Percentiles rank a stretch among this genome's conserved stretches.
Evolutionary conservation across 306 rosid genomes (phyloP).

Genomic region (Cucumis melo): DNA sequence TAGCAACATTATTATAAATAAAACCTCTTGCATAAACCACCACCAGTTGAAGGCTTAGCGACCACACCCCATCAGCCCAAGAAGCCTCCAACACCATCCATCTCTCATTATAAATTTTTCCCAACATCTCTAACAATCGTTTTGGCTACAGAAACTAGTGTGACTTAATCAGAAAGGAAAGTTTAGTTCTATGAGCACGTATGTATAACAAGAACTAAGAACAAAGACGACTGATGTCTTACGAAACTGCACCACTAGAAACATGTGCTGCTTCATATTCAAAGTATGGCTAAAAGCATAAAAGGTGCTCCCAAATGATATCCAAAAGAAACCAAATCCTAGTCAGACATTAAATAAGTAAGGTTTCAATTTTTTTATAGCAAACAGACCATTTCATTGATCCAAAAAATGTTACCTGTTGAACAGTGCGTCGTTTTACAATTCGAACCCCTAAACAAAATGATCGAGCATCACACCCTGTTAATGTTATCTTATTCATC

Average conservation of each 20-base stretch:
- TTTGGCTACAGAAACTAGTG: neutral
- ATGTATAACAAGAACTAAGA: neutral
- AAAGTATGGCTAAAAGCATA: neutral
- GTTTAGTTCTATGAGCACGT: neutral
- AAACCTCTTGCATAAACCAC: neutral
- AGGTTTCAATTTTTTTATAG: neutral
- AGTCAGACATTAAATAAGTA: neutral
- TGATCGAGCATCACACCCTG: constrained; percentile 75
- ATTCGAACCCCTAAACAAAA: constrained; percentile 95
- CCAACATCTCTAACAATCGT: neutral
- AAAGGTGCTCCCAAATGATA: neutral
- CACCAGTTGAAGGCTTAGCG: neutral
- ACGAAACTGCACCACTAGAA: neutral
- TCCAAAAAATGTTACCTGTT: constrained; percentile 43
- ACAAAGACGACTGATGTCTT: neutral
- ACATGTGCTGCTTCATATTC: neutral
- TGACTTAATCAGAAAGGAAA: neutral
- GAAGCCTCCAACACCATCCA: neutral
- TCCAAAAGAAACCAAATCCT: neutral
- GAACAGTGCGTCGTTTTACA: constrained; percentile 65
- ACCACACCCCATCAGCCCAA: neutral
- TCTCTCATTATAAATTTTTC: neutral
- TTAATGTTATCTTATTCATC: constrained; percentile 70
- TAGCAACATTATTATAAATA: neutral
- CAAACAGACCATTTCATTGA: neutral